Base-by-base conservation (phyloP, 371 early-diverging fungal species). In the Saksenaea oblongispora region DNA sequence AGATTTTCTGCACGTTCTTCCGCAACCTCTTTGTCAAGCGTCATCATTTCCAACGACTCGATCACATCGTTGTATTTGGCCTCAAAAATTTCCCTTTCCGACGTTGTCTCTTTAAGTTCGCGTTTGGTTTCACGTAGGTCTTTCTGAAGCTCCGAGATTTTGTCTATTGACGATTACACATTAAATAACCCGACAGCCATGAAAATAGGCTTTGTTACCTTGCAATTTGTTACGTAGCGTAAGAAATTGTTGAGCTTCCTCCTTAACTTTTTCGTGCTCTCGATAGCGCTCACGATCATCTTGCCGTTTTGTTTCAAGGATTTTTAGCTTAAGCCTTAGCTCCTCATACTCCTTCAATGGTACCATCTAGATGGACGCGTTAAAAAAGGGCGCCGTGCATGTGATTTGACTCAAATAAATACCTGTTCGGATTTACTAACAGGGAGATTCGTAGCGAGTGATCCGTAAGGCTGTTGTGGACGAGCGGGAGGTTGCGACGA, bases 11-110 rank as follows among this genome's bases (percentile, higher is more conserved):
- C 90, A 18, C 84, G 79, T 67, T 95, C 96, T 60, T 95, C 96
- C 1, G 95, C 96, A 74, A 95, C 86, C 73, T 97, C 96, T 71
- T 93, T 93, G 73, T 97, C 96, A 22, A 97, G 65, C 2, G 94
- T 83, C 67, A 92, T 78, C 80, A 94, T 87, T 71, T 96, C 98
- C 75, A 95, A 72, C 1, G 85, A 79, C 36, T 94, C 95, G 15
- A 83, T 59, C n/a, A 85, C 70, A 34, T 95, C 95, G 34, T 79
- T 81, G 55, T 90, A 83, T 66, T 90, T 89, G 3, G 69, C 58
- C 61, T 95, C 94, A 28, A 80, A 65, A 2, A 68, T 64, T 28
- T 91, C 92, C 59, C 86, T 88, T 64, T 88, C 93, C 8, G 61
- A 34, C 0, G 58, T 59, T 1, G 76, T 63, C 10, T 88, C 87